A percentile compares a stretch with the other conserved stretches of the same genome.
These are phyloP conservation scores for Fusarium tjaetaba DNA, from an alignment of 2,329 filamentous ascomycete species.

Conservation along the genomic window DNA sequence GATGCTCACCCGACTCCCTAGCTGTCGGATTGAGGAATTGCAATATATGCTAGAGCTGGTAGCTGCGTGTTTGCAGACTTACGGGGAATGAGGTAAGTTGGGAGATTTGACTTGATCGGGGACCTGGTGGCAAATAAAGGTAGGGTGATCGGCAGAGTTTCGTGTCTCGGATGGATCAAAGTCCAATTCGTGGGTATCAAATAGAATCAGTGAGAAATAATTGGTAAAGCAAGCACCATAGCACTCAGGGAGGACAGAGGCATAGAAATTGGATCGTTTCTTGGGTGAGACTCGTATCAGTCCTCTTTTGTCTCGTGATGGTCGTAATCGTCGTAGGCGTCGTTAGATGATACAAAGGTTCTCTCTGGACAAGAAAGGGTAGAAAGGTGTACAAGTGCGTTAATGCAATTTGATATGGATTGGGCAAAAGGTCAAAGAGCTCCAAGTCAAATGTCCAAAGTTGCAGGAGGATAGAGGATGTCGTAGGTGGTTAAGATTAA, in stretches of 20 bases:
- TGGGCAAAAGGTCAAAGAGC: constrained; percentile 2
- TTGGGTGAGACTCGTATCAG: constrained; percentile 18
- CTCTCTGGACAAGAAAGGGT: background rate
- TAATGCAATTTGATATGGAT: background rate
- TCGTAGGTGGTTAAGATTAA: constrained; percentile 7
- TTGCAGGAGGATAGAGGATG: background rate
- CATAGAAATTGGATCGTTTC: background rate
- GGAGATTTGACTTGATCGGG: background rate
- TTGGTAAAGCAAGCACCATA: constrained; percentile 10
- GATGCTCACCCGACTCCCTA: constrained; percentile 46
- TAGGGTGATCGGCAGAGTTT: constrained; percentile 24
- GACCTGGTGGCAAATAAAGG: constrained; percentile 30
- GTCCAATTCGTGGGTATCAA: constrained; percentile 21
- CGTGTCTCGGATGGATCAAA: constrained; percentile 10
- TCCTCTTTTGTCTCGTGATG: constrained; percentile 33
- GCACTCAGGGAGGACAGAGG: background rate
- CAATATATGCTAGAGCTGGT: background rate
- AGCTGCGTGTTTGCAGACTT: constrained; percentile 14
- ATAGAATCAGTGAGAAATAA: constrained; percentile 12
- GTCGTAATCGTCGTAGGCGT: constrained; percentile 37
- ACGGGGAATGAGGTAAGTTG: constrained; percentile 2
- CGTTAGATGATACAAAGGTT: constrained; percentile 26
- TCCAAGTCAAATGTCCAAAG: constrained; percentile 1
- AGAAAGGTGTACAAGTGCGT: background rate
- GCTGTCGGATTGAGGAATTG: constrained; percentile 17